Evolutionary conservation across 768 basidiomycete genomes (phyloP).

Genomic region (Mycena metata): DNA sequence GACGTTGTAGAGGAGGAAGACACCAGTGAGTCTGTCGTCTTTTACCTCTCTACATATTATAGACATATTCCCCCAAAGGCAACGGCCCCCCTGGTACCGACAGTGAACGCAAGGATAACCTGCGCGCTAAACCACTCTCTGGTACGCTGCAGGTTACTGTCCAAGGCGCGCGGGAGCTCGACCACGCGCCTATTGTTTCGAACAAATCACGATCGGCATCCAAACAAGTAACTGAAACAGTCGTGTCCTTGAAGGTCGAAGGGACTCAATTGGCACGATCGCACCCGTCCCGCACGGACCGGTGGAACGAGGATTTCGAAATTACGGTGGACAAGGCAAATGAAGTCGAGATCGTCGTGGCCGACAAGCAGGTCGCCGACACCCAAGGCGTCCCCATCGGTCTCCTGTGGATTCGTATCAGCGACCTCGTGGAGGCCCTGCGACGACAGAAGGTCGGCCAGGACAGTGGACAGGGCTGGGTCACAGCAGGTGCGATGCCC

Average conservation of each 20-base stretch:
- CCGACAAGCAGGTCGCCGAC: constrained; percentile 91
- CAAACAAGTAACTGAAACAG: constrained; percentile 86
- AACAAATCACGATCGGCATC: constrained; percentile 79
- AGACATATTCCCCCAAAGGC: constrained; percentile 46
- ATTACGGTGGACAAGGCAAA: constrained; percentile 98
- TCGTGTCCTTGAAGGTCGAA: constrained; percentile 95
- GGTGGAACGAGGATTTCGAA: constrained; percentile 98
- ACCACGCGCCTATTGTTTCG: constrained; percentile 85
- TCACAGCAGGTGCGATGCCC: constrained; percentile 92
- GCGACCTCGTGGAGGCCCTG: constrained; percentile 93
- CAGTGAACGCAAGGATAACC: constrained; percentile 91
- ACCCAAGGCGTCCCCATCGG: constrained; percentile 90
- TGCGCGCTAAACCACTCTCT: constrained; percentile 93
- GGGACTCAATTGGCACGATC: constrained; percentile 93
- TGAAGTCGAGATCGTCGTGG: constrained; percentile 96
- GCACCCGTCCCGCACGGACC: constrained; percentile 93
- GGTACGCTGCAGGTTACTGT: constrained; percentile 92
- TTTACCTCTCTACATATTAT: background rate
- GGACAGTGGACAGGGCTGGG: constrained; percentile 94
- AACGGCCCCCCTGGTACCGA: constrained; percentile 63
- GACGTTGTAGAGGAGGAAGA: constrained; percentile 87
- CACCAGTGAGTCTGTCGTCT: constrained; percentile 24
- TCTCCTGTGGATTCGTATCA: constrained; percentile 93
- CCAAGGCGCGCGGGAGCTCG: constrained; percentile 92
- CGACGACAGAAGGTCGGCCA: constrained; percentile 91